Evolutionary conservation across 1,284 basidiomycete genomes (phyloP).

Genomic region (Trichosporon asahii): DNA sequence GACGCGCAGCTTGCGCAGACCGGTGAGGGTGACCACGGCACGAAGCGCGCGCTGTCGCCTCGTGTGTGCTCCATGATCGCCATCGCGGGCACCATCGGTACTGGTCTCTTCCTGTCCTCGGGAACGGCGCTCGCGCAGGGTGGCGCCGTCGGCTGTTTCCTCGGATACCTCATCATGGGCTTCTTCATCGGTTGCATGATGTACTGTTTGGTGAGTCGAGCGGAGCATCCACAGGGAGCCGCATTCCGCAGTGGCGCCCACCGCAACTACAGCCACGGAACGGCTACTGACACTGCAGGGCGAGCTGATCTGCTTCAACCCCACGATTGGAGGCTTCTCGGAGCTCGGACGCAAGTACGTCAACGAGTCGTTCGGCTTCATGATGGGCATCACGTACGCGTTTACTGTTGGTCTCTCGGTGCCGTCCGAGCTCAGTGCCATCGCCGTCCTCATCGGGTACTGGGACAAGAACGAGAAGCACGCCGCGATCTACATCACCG

Average conservation of each 20-base stretch:
- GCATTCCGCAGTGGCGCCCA: not conserved
- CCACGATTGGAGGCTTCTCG: slow-evolving; percentile 26
- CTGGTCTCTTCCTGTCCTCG: slow-evolving; percentile 14
- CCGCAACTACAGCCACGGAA: not conserved
- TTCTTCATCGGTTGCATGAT: slow-evolving; percentile 20
- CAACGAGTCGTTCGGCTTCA: slow-evolving; percentile 25
- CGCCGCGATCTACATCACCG: slow-evolving; percentile 21
- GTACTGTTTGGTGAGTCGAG: slow-evolving; percentile 15
- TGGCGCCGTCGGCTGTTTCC: slow-evolving; percentile 9
- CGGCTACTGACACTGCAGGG: not conserved
- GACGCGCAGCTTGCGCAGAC: slow-evolving; percentile 13
- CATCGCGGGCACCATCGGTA: slow-evolving; percentile 19
- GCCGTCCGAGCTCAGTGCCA: slow-evolving; percentile 68
- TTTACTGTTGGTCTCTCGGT: slow-evolving; percentile 27
- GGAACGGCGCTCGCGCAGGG: slow-evolving; percentile 13
- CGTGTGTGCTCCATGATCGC: slow-evolving; percentile 19
- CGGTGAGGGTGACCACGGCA: slow-evolving; percentile 18
- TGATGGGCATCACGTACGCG: slow-evolving; percentile 24
- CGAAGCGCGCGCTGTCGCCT: slow-evolving; percentile 20
- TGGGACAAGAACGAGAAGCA: slow-evolving; percentile 59
- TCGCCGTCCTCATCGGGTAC: slow-evolving; percentile 68
- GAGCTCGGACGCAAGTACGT: slow-evolving; percentile 29
- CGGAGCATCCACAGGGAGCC: not conserved
- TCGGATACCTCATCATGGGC: slow-evolving; percentile 33
- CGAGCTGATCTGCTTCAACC: slow-evolving; percentile 17